Percentiles rank a stretch among this genome's conserved stretches.
Evolutionary conservation across 2,329 filamentous ascomycete species (phyloP).

Genomic region (Immersiporthe knoxdaviesiana): DNA sequence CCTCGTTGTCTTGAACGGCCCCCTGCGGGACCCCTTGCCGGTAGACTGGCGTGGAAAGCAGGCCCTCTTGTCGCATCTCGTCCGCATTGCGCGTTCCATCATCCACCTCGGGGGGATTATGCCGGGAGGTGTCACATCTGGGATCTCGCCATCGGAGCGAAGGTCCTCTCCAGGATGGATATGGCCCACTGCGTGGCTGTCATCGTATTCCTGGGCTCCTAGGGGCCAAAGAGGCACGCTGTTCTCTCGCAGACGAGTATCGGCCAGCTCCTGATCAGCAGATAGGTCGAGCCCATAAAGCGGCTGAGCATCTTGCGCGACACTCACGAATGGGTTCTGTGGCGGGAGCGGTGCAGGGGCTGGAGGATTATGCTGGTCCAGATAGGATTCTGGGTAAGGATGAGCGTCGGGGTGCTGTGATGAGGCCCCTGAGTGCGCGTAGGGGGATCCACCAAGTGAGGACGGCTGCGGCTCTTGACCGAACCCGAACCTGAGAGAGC

Average conservation of each 20-base stretch:
- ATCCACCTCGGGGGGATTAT: slow-evolving; percentile 28
- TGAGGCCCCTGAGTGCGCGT: slow-evolving; percentile 7
- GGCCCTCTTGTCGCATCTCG: slow-evolving; percentile 26
- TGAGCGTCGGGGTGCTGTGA: background rate
- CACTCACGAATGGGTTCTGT: slow-evolving; percentile 14
- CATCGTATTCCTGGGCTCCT: slow-evolving; percentile 20
- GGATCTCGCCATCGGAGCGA: slow-evolving; percentile 12
- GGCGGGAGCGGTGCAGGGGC: slow-evolving; percentile 2
- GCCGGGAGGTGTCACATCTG: slow-evolving; percentile 13
- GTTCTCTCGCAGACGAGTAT: slow-evolving; percentile 23
- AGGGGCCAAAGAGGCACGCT: slow-evolving; percentile 27
- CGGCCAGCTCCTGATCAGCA: background rate
- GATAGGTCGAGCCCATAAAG: slow-evolving; percentile 34
- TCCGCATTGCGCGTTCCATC: slow-evolving; percentile 27
- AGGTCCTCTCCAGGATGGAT: slow-evolving; percentile 22
- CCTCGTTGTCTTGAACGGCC: slow-evolving; percentile 18
- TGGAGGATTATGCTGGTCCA: slow-evolving; percentile 18
- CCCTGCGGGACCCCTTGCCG: slow-evolving; percentile 24
- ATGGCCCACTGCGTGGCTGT: slow-evolving; percentile 19
- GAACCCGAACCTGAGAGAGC: slow-evolving; percentile 27
- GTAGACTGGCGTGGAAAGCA: slow-evolving; percentile 24
- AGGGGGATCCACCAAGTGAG: slow-evolving; percentile 12
- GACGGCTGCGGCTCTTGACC: slow-evolving; percentile 22
- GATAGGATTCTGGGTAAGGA: slow-evolving; percentile 20
- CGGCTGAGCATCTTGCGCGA: slow-evolving; percentile 37